Conservation (phyloP, 2,329 filamentous ascomycete species). For the Myriosclerotinia duriaeana region DNA sequence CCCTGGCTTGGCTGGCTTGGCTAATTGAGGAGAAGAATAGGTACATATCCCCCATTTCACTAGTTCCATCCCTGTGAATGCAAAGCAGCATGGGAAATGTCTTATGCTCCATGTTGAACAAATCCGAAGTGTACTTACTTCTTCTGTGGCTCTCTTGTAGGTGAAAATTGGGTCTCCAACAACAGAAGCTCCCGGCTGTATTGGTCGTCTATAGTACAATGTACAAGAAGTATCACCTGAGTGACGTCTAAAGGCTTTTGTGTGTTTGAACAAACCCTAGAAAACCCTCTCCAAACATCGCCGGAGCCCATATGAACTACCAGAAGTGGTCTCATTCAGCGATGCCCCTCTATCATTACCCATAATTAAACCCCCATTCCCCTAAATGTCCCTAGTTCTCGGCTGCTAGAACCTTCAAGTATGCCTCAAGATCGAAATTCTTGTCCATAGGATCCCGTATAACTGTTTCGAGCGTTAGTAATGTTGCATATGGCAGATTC, state of each 20-base stretch:
- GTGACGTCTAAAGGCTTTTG: constrained; percentile 41
- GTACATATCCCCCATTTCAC: not conserved
- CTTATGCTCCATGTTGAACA: not conserved
- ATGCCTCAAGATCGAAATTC: constrained; percentile 91
- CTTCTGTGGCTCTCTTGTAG: constrained; percentile 17
- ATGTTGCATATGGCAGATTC: not conserved
- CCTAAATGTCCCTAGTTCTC: constrained; percentile 40
- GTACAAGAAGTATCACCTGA: constrained; percentile 41
- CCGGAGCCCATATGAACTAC: constrained; percentile 28
- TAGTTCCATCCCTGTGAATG: constrained; percentile 3
- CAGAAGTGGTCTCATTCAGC: constrained; percentile 25
- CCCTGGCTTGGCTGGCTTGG: not conserved
- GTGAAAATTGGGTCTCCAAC: constrained; percentile 22
- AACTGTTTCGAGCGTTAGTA: constrained; percentile 47
- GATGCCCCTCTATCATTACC: constrained; percentile 34
- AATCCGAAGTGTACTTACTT: constrained; percentile 2
- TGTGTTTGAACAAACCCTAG: constrained; percentile 26
- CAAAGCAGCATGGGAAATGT: not conserved
- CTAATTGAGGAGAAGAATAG: not conserved
- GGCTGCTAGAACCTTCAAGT: constrained; percentile 62
- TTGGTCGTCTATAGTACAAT: constrained; percentile 42
- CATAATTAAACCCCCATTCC: constrained; percentile 34
- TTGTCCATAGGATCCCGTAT: constrained; percentile 77
- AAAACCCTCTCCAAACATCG: constrained; percentile 34
- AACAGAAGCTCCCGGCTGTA: constrained; percentile 27